Evolutionary conservation across 2,329 filamentous ascomycete species (phyloP).

Genomic region (Rutstroemia sp.): DNA sequence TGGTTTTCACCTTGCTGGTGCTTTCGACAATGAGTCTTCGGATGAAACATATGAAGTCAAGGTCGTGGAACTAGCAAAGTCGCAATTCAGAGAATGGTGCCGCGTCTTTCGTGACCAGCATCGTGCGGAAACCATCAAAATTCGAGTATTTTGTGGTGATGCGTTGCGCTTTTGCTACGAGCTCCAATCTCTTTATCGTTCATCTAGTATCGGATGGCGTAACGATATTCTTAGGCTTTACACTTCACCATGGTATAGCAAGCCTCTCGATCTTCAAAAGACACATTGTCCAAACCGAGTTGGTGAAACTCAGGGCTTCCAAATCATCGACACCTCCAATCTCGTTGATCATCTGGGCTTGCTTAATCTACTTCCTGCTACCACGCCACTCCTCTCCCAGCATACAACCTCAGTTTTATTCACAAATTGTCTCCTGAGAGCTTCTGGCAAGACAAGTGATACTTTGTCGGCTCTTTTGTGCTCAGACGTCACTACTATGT

Average conservation of each 20-base stretch:
- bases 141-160: conserved; percentile 13
- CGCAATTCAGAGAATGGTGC: conserved; percentile 6
- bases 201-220: background rate
- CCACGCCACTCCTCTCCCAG: conserved; percentile 7
- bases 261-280: background rate
- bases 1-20: conserved; percentile 11
- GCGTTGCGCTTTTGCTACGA: conserved; percentile 12
- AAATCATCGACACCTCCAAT: conserved; percentile 14
- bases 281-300: background rate
- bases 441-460: background rate
- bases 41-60: background rate
- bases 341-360: conserved; percentile 11
- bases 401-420: conserved; percentile 7
- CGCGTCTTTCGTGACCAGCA: background rate
- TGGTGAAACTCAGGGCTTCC: background rate
- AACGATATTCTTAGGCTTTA: background rate
- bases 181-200: conserved; percentile 6
- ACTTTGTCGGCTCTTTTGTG: background rate
- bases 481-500: conserved; percentile 9
- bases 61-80: conserved; percentile 2
- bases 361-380: conserved; percentile 12
- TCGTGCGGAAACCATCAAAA: background rate
- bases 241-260: background rate
- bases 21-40: background rate
- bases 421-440: conserved; percentile 5